Evolutionary conservation across 2,329 filamentous ascomycete species (phyloP), one percentile per base, ranked within the genome.

Genomic region (Cercospora berteroae): DNA sequence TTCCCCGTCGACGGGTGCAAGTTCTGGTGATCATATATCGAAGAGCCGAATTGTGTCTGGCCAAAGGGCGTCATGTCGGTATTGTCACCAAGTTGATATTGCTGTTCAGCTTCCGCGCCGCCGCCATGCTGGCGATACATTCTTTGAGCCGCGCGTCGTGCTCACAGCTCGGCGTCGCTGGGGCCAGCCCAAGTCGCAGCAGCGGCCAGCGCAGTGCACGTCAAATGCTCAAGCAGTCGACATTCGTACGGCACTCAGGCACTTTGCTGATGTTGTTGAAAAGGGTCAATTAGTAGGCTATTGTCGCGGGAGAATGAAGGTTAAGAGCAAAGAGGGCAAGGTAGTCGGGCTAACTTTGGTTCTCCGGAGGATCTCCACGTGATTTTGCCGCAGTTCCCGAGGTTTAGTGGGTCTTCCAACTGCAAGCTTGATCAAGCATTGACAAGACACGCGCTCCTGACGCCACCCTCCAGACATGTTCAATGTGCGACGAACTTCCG

Each of bases 71-170:
- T 69, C 12, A 67, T 68, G n/a, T 67, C 65, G 16, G 71, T 63
- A 31, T 63, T 69, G 3, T 67, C 69, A 8, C 68, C 67, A 10
- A 73, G 64, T 60, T 73, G 67, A 58, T 71, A 69, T n/a, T 71
- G 67, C 59, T 69, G 70, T 52, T 67, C 67, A 60, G 71, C 72
- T 70, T 70, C 70, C 6, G 69, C 70, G 60, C 71, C 70, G 64
- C 61, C 50, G 64, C 71, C 69, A 63, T 71, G 69, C 42, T 71
- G 74, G 48, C 71, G 69, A 66, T 73, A 74, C 74, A 74, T 74
- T 27, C 27, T 63, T 33, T 29, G 52, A 25, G 52, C 16, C 18
- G 44, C 44, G 20, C 44, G 44, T 50, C 4, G 0, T 23, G 4
- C 42, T 48, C 9, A 5, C 42, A 23, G 42, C 42, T 18, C 25